phyloP scores from a whole-genome alignment of 2,329 filamentous ascomycete species.

The Iodosphaeria phyllophila region DNA sequence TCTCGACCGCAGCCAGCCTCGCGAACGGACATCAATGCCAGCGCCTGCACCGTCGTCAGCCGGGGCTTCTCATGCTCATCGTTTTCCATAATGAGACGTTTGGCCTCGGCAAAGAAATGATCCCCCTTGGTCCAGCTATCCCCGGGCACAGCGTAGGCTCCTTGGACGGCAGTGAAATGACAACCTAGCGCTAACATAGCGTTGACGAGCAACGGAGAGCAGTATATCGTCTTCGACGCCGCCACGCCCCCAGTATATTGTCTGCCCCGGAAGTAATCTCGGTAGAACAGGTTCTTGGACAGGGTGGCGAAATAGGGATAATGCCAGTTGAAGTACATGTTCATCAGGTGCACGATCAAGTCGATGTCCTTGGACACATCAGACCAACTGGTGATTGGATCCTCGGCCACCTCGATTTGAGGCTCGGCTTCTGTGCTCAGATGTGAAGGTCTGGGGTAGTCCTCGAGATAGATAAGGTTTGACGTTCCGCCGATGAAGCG shows the following conservation, averaged over 20 bases:
- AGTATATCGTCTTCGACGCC: slow-evolving; percentile 49
- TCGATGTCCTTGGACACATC: slow-evolving; percentile 62
- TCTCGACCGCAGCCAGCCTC: slow-evolving; percentile 90
- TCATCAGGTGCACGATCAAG: slow-evolving; percentile 71
- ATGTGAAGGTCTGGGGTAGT: slow-evolving; percentile 17
- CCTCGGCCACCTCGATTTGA: slow-evolving; percentile 34
- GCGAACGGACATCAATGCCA: slow-evolving; percentile 88
- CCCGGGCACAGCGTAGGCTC: slow-evolving; percentile 49
- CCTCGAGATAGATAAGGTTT: slow-evolving; percentile 68
- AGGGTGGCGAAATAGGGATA: slow-evolving; percentile 91
- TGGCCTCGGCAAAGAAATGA: slow-evolving; percentile 90
- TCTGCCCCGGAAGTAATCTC: slow-evolving; percentile 62
- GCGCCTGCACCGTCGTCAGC: slow-evolving; percentile 77
- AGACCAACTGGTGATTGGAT: slow-evolving; percentile 75
- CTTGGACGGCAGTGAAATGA: slow-evolving; percentile 68
- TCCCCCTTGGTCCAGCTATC: slow-evolving; percentile 80
- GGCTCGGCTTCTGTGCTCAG: slow-evolving; percentile 24
- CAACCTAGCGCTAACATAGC: slow-evolving; percentile 85
- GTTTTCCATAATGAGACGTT: slow-evolving; percentile 72
- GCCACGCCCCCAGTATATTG: slow-evolving; percentile 29
- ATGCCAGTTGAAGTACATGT: slow-evolving; percentile 98
- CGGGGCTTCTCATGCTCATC: slow-evolving; percentile 85
- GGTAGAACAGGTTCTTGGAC: slow-evolving; percentile 70
- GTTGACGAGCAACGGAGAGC: slow-evolving; percentile 79
- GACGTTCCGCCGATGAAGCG: slow-evolving; percentile 91